Conservation (phyloP, 768 basidiomycete genomes). For the Hygrophoropsis aurantiaca region DNA sequence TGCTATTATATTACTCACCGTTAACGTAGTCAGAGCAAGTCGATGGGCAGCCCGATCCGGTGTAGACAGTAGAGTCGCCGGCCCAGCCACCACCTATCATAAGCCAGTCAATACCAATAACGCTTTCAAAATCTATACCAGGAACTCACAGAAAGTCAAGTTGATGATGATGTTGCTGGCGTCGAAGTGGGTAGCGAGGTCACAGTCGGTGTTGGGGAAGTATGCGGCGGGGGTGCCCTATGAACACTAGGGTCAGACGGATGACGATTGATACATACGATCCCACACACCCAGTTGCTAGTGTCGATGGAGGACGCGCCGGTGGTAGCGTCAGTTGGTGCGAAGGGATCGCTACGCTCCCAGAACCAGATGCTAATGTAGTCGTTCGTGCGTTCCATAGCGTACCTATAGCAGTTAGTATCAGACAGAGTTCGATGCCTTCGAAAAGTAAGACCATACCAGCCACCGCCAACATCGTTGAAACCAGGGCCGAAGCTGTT, state of each 20-base stretch:
- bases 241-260: background rate
- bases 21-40: constrained; percentile 29
- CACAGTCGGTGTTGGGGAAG: constrained; percentile 41
- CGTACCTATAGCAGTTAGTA: no score
- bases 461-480: constrained; percentile 39
- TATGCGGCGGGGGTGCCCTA: constrained; percentile 34
- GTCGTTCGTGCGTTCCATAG: constrained; percentile 31
- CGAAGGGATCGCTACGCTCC: constrained; percentile 29
- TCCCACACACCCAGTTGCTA: constrained; percentile 23
- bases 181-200: constrained; percentile 36
- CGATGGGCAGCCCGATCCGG: constrained; percentile 29
- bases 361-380: constrained; percentile 44
- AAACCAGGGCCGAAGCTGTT: constrained; percentile 29
- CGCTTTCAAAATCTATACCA: no score
- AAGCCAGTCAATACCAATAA: background rate
- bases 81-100: constrained; percentile 32
- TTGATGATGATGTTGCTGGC: constrained; percentile 34
- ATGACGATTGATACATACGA: background rate
- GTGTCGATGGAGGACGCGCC: constrained; percentile 18
- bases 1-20: no score
- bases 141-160: constrained; percentile 31
- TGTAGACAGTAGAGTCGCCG: constrained; percentile 23
- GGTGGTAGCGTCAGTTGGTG: constrained; percentile 32
- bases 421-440: no score
- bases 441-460: constrained; percentile 24